Base-by-base conservation (phyloP, 805 yeast genomes). In the Cyberlindnera nakhonratchasimensis region DNA sequence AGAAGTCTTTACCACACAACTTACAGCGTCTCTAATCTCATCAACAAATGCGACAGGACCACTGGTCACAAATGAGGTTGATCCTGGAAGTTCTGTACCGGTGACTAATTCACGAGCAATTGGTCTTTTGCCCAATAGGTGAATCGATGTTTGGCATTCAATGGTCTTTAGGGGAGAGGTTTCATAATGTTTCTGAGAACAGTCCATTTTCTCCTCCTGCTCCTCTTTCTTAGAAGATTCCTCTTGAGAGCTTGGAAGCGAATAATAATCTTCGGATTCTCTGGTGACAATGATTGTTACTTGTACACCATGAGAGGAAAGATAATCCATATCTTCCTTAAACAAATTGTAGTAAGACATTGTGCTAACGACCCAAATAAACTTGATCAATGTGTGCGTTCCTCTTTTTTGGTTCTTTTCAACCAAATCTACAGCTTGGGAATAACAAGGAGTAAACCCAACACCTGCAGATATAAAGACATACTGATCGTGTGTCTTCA, bases 291-390 rank as follows among this genome's bases (percentile, higher is more conserved):
- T 35, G 10, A 57, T 34, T 7, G 39, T 32, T 7, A 57, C 21
- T 11, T 45, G 34, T 14, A 47, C 58, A 48, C 64, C 51, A 49
- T 57, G 32, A 37, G 56, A 32, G 28, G 47, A 18, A 26, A 75
- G 51, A 43, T 59, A 58, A 2, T 50, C 59, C 42, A 79, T 57
- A 51, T 79, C 82, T 13, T 64, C 59, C 5, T 54, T 45, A 52
- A 78, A 77, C 73, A 79, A 70, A 4, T 51, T 48, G 25, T 81
- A 61, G 16, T 80, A 74, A 26, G 62, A 61, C 43, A 68, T 62
- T 29, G 77, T 77, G 39, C 78, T 66, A 10, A 85, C 70, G 10
- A 77, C 72, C 95, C 96, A 87, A 24, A 74, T 63, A 43, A 86
- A 70, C 44, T 74, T 73, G 34, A 70, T 21, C 59, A 36, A 53